phyloP scores from a whole-genome alignment of 495 filamentous ascomycete species.

The Elasticomyces elasticus region DNA sequence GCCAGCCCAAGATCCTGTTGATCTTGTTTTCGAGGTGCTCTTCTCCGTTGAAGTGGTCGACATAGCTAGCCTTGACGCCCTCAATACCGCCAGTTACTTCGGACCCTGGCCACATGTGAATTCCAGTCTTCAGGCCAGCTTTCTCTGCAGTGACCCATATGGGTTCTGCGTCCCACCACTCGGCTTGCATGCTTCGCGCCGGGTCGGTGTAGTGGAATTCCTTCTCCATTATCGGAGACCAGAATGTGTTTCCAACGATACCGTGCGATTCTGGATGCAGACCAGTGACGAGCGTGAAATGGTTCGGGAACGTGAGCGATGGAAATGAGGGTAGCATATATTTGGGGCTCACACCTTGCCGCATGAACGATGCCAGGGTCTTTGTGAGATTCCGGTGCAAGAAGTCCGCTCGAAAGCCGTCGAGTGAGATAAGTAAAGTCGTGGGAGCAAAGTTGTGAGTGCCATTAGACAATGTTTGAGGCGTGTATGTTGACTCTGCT shows the following conservation, averaged over 20 bases:
- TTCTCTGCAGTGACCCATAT: conserved; percentile 88
- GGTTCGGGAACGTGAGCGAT: conserved; percentile 95
- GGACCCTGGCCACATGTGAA: conserved; percentile 98
- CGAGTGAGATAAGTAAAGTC: conserved; percentile 86
- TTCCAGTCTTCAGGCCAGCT: conserved; percentile 59
- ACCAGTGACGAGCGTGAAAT: conserved; percentile 88
- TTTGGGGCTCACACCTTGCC: conserved; percentile 72
- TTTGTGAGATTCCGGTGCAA: conserved; percentile 75
- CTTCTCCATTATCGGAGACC: conserved; percentile 62
- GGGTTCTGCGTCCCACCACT: conserved; percentile 88
- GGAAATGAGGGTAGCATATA: conserved; percentile 94
- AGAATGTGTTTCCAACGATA: conserved; percentile 89
- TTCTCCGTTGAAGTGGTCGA: conserved; percentile 75
- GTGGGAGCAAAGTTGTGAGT: conserved; percentile 80
- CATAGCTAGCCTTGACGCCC: conserved; percentile 55
- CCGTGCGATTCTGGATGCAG: conserved; percentile 89
- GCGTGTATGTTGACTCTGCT: background rate
- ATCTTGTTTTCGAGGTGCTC: conserved; percentile 67
- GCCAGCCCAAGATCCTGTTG: conserved; percentile 60
- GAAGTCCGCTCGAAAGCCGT: conserved; percentile 97
- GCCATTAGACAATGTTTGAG: conserved; percentile 53
- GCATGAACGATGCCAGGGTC: conserved; percentile 65
- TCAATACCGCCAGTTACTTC: conserved; percentile 59
- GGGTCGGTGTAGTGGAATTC: conserved; percentile 84
- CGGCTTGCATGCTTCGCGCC: conserved; percentile 56